phyloP scores from a whole-genome alignment of 176 grass and related monocot genomes.

The Tillandsia fasciculata region DNA sequence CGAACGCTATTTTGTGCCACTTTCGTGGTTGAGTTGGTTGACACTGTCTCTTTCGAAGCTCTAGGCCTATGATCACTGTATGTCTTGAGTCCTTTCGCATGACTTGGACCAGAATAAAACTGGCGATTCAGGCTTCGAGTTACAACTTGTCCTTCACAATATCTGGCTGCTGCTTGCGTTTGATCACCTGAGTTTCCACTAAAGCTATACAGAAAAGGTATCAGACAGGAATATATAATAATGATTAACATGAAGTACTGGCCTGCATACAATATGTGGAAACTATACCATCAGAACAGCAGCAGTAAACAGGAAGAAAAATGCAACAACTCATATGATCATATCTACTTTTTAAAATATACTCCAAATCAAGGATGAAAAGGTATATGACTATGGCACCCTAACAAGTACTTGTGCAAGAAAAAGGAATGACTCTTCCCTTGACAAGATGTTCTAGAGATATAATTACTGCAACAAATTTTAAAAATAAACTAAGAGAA shows the following conservation, averaged over 20 bases:
- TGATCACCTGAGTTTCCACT: constrained; percentile 34
- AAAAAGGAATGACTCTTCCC: too few relatives aligned
- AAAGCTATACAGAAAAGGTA: constrained; percentile 47
- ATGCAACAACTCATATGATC: neutral
- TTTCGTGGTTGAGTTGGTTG: constrained; percentile 17
- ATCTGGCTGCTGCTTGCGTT: constrained; percentile 15
- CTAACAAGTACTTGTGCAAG: too few relatives aligned
- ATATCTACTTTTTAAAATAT: neutral
- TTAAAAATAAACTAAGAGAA: constrained; percentile 20
- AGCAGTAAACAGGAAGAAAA: neutral
- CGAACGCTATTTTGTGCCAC: constrained; percentile 17
- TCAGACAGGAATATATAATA: constrained; percentile 17
- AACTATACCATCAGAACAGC: neutral
- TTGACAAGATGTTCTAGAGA: too few relatives aligned
- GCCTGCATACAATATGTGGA: neutral
- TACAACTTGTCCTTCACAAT: constrained; percentile 24
- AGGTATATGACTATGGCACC: too few relatives aligned
- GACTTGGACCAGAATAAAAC: constrained; percentile 12
- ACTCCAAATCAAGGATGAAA: too few relatives aligned
- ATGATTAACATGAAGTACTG: neutral
- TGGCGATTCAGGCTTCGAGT: constrained; percentile 18
- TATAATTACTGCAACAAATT: neutral
- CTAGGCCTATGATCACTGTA: constrained; percentile 18
- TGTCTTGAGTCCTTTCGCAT: constrained; percentile 26
- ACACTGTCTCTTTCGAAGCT: constrained; percentile 10